A percentile compares a stretch with the other conserved stretches of the same genome.
phyloP scores from a whole-genome alignment of 441 rosid species.

The Melastoma candidum region DNA sequence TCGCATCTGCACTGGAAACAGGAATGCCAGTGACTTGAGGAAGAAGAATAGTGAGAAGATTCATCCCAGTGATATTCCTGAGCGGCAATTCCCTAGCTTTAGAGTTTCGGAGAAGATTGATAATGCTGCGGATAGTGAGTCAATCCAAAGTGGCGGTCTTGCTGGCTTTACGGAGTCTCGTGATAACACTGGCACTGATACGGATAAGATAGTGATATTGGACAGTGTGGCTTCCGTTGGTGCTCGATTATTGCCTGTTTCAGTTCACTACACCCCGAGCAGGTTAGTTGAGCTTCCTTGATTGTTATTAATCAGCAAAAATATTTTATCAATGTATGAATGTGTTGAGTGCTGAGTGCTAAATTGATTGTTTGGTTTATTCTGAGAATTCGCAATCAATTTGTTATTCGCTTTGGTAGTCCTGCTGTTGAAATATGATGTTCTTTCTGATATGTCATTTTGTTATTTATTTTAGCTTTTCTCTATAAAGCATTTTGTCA shows the following conservation, averaged over 20 bases:
- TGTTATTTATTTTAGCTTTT: too few species aligned
- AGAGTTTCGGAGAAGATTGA: slow-evolving; percentile 15
- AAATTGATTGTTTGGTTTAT: too few species aligned
- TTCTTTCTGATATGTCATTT: too few species aligned
- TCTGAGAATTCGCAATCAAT: too few species aligned
- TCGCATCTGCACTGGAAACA: slow-evolving; percentile 43
- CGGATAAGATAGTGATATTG: not conserved
- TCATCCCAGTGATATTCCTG: slow-evolving; percentile 63
- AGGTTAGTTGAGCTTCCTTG: slow-evolving; percentile 32
- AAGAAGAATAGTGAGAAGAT: slow-evolving; percentile 57
- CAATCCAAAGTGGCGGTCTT: slow-evolving; percentile 29
- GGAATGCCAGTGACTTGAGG: slow-evolving; percentile 23
- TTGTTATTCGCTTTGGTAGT: too few species aligned
- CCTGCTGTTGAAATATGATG: too few species aligned
- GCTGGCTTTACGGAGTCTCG: slow-evolving; percentile 37
- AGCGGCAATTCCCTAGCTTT: slow-evolving; percentile 44
- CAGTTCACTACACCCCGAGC: slow-evolving; percentile 47
- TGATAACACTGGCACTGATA: slow-evolving; percentile 32
- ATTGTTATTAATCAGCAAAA: too few species aligned
- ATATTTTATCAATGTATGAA: too few species aligned
- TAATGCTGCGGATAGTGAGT: slow-evolving; percentile 14
- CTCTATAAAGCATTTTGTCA: too few species aligned
- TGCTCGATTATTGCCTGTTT: slow-evolving; percentile 31
- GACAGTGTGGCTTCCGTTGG: slow-evolving; percentile 33
- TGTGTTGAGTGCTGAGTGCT: too few species aligned